Conservation (phyloP, 1,139 yeast species). For the Blastobotrys aristatus region DNA sequence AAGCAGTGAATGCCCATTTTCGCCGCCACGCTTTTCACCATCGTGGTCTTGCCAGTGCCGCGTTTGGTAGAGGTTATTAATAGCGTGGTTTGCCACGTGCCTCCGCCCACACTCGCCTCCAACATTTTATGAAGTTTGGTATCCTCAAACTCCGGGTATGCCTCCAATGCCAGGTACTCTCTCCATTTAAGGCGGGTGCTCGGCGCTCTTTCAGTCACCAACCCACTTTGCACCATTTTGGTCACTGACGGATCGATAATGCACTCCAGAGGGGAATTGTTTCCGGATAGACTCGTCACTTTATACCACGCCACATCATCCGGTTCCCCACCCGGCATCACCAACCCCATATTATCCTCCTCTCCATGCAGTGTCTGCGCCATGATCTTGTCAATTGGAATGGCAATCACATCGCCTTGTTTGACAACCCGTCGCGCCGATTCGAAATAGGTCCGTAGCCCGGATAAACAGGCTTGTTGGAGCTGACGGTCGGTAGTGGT, state of each 20-base stretch:
- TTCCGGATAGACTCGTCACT: constrained; percentile 41
- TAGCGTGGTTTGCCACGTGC: constrained; percentile 53
- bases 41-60: constrained; percentile 72
- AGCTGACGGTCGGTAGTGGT: constrained; percentile 60
- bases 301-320: constrained; percentile 86
- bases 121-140: constrained; percentile 38
- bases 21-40: constrained; percentile 51
- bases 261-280: constrained; percentile 42
- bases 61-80: constrained; percentile 64
- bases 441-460: constrained; percentile 61
- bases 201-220: constrained; percentile 37
- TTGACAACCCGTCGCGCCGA: constrained; percentile 52
- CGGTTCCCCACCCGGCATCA: constrained; percentile 53
- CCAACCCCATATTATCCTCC: constrained; percentile 21
- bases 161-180: constrained; percentile 41
- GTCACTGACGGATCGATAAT: constrained; percentile 60
- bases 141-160: constrained; percentile 30
- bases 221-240: constrained; percentile 63
- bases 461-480: constrained; percentile 61
- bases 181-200: constrained; percentile 48
- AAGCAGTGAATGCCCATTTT: constrained; percentile 64
- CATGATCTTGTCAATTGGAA: constrained; percentile 66
- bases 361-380: constrained; percentile 53
- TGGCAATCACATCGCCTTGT: constrained; percentile 64
- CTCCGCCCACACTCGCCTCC: constrained; percentile 21